Percentiles rank a stretch among this genome's conserved stretches.
Conservation (phyloP, 352 stramenopile species). For the Phytophthora cactorum region DNA sequence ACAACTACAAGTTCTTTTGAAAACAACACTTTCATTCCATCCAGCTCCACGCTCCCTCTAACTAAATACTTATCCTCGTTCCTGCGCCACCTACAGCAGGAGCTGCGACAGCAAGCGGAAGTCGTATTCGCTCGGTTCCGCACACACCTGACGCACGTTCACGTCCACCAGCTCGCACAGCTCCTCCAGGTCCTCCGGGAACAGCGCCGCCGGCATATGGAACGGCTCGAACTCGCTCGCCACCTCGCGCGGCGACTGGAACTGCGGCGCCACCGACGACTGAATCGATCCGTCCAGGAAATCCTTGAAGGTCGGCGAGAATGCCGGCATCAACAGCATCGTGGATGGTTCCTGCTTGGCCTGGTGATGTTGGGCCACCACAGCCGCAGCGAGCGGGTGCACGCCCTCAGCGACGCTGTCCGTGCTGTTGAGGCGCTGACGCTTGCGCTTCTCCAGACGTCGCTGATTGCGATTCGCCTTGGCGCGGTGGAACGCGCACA, state of each 20-base stretch:
- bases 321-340: constrained; percentile 2
- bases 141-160: constrained; percentile 9
- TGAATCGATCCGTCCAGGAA: constrained; percentile 6
- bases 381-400: too few species aligned
- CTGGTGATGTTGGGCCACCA: too few species aligned
- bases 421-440: constrained; percentile 27
- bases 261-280: not conserved
- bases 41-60: too few species aligned
- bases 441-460: constrained; percentile 50
- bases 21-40: too few species aligned
- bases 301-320: constrained; percentile 9
- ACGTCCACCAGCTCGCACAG: constrained; percentile 45
- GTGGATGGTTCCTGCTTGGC: constrained; percentile 16
- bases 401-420: constrained; percentile 2
- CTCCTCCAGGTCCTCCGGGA: constrained; percentile 48
- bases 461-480: constrained; percentile 69
- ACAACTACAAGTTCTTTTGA: too few species aligned
- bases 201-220: constrained; percentile 37
- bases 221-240: constrained; percentile 43
- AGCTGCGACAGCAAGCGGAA: constrained; percentile 4
- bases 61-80: too few species aligned
- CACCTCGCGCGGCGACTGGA: constrained; percentile 35
- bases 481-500: constrained; percentile 64
- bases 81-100: constrained; percentile 11
- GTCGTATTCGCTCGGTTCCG: not conserved